Base-by-base conservation (phyloP, 768 basidiomycete genomes). In the Podaxis carcinomalis region DNA sequence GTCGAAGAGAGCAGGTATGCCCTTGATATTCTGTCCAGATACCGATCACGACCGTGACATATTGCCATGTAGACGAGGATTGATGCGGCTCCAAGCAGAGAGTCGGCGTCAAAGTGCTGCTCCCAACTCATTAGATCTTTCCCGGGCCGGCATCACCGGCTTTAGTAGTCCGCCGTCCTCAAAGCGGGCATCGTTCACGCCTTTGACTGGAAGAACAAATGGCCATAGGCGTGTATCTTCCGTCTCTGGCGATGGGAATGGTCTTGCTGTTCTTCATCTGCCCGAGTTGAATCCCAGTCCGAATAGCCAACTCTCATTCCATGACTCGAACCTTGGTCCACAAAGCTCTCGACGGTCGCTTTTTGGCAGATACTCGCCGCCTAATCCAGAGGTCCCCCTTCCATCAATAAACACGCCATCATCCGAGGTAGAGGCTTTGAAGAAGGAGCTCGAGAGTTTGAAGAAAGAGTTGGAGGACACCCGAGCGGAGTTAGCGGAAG, bases 61-160 rank as follows among this genome's bases (percentile, higher is more conserved):
- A 44, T 56, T 47, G 58, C 27, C 53, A 3, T 56, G 14, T 68
- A 92, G 92, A 66, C 88, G 92, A 49, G 92, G 90, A 25, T 78
- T 94, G 55, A 94, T 94, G 92, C 83, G 90, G 16, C 79, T 94
- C 7, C 92, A 94, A 69, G 84, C 86, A 7, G 91, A 94, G 71
- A 89, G 77, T 66, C 78, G 87, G 57, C 79, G 90, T 28, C 80
- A 83, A 64, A 88, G 86, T 69, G 75, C 78, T 56, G 76, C 74
- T 13, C 74, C 82, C 13, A 70, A 86, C 37, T n/a, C 59, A 27
- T 55, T 61, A 36, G 90, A 91, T 67, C 63, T 87, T 28, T 78
- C 81, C 21, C 78, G 86, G 5, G 80, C 85, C 32, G 44, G 44
- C 28, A 14, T 58, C 71, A 70, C 72, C 42, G 65, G 70, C 51